These are phyloP conservation scores for Lactarius hatsudake DNA, from an alignment of 768 basidiomycete species.

Conservation along the genomic window DNA sequence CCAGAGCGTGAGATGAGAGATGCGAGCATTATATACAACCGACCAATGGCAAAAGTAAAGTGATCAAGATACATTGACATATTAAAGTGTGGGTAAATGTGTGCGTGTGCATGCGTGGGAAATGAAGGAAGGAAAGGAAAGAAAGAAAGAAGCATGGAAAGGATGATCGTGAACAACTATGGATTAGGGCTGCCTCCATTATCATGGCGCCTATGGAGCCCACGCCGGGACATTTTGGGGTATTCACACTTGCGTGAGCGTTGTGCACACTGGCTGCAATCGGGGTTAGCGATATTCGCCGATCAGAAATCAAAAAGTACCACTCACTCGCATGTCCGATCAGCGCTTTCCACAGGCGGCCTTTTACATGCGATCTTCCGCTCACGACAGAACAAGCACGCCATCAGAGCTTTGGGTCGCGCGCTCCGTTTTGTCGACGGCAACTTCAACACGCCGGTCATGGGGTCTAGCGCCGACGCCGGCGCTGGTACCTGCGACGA, in stretches of 20 bases:
- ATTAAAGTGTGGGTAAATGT: not conserved
- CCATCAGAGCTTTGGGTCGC: too few species aligned
- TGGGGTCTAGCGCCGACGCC: too few species aligned
- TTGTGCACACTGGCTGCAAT: slow-evolving; percentile 9
- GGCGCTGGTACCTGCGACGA: too few species aligned
- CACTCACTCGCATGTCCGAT: slow-evolving; percentile 27
- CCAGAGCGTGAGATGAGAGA: not conserved
- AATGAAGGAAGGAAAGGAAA: not conserved
- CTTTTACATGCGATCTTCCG: too few species aligned
- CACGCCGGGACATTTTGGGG: slow-evolving; percentile 27
- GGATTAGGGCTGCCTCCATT: slow-evolving; percentile 12
- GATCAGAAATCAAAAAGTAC: not conserved
- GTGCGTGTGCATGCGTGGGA: not conserved
- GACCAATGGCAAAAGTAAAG: too few species aligned
- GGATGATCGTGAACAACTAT: not conserved
- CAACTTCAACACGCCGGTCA: too few species aligned
- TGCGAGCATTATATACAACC: too few species aligned
- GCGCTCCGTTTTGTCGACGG: too few species aligned
- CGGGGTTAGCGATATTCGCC: slow-evolving; percentile 8
- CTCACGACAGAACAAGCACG: too few species aligned
- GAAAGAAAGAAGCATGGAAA: not conserved
- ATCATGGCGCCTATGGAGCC: slow-evolving; percentile 27
- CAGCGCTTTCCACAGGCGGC: slow-evolving; percentile 22
- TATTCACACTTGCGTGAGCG: slow-evolving; percentile 28
- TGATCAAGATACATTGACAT: too few species aligned